These are phyloP conservation scores for Ganoderma lucidum DNA, from an alignment of 1,284 basidiomycete species.

Conservation along the genomic window DNA sequence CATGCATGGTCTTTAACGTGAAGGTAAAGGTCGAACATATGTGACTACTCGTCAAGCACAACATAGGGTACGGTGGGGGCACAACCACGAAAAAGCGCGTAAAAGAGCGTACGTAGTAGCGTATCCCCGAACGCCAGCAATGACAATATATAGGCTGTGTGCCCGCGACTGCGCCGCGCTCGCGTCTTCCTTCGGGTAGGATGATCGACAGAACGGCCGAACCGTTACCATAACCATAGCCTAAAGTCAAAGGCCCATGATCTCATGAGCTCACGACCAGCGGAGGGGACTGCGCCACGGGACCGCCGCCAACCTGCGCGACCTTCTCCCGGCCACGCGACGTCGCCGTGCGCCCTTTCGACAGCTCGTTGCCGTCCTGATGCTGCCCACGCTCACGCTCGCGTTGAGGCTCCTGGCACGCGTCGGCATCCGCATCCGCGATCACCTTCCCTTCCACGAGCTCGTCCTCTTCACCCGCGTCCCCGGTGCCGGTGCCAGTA, in stretches of 20 bases:
- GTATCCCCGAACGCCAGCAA: neutral
- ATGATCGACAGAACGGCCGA: neutral
- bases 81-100: neutral
- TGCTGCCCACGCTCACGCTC: constrained; percentile 7
- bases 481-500: constrained; percentile 39
- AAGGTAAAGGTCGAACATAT: neutral
- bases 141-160: constrained; percentile 6
- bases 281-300: constrained; percentile 25
- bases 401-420: constrained; percentile 7
- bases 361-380: constrained; percentile 20
- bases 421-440: constrained; percentile 5
- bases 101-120: constrained; percentile 5
- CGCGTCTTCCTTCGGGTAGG: constrained; percentile 3
- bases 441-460: constrained; percentile 38
- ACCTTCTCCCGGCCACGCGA: constrained; percentile 35
- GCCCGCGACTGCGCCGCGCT: neutral
- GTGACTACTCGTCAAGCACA: constrained; percentile 11
- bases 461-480: constrained; percentile 45
- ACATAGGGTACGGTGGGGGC: neutral
- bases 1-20: neutral
- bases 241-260: constrained; percentile 14
- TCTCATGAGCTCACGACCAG: constrained; percentile 30
- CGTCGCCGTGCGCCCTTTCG: constrained; percentile 9
- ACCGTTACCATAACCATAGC: neutral
- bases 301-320: constrained; percentile 15